Conservation (phyloP, 352 stramenopile species). For the Globisporangium yorkense region DNA sequence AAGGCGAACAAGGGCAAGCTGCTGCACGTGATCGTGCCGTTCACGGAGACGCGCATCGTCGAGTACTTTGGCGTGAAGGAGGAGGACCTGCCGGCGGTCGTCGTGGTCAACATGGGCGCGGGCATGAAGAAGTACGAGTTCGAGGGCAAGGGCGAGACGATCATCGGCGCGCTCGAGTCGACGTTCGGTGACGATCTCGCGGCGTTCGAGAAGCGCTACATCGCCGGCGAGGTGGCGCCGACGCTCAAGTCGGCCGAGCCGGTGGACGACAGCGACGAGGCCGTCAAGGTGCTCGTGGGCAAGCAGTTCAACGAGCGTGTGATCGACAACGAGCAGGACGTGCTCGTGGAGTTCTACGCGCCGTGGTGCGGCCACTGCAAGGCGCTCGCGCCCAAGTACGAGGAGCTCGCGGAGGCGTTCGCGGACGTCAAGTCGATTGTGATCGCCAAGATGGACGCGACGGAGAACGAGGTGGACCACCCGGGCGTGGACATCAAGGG, state of each 20-base stretch:
- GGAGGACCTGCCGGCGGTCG: constrained; percentile 77
- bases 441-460: constrained; percentile 95
- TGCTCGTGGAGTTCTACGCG: constrained; percentile 86
- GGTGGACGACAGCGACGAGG: constrained; percentile 80
- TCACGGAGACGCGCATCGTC: constrained; percentile 86
- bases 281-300: constrained; percentile 91
- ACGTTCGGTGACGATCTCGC: constrained; percentile 44
- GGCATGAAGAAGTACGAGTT: constrained; percentile 93
- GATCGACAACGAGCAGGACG: constrained; percentile 84
- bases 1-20: constrained; percentile 85
- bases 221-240: constrained; percentile 82
- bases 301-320: constrained; percentile 91
- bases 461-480: constrained; percentile 94
- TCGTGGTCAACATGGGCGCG: constrained; percentile 89
- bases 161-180: constrained; percentile 62
- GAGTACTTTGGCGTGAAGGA: constrained; percentile 92
- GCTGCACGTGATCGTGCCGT: constrained; percentile 86
- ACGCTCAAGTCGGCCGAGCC: constrained; percentile 91
- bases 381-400: constrained; percentile 87
- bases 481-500: constrained; percentile 85
- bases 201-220: constrained; percentile 80
- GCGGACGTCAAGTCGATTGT: constrained; percentile 88
- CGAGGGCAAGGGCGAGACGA: constrained; percentile 62
- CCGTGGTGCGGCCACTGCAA: constrained; percentile 93
- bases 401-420: constrained; percentile 87